Percentiles rank a stretch among this genome's conserved stretches.
These are phyloP conservation scores for Cyberlindnera sargentensis DNA, from an alignment of 805 yeast genomes.

Conservation along the genomic window DNA sequence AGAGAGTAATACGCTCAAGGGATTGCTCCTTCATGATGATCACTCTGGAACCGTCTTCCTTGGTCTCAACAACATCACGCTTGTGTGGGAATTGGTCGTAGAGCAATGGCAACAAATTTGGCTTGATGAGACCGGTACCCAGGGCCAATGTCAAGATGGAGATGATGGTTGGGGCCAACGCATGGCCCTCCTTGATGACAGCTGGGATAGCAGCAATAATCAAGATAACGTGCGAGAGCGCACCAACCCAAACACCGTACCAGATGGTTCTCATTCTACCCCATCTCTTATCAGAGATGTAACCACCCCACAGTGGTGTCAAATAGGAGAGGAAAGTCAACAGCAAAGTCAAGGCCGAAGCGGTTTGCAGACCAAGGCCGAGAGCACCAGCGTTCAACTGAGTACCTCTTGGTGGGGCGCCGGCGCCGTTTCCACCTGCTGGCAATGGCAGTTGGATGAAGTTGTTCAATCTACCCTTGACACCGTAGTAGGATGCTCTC, in stretches of 20 bases:
- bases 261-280: conserved; percentile 69
- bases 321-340: conserved; percentile 80
- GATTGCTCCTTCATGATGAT: conserved; percentile 65
- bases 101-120: conserved; percentile 61
- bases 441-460: conserved; percentile 56
- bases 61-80: conserved; percentile 49
- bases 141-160: conserved; percentile 49
- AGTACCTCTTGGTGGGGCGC: conserved; percentile 18
- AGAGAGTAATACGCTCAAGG: conserved; percentile 66
- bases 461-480: conserved; percentile 70
- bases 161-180: conserved; percentile 53
- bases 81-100: conserved; percentile 68
- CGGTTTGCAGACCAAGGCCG: conserved; percentile 51
- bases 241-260: conserved; percentile 51
- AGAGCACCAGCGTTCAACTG: conserved; percentile 43
- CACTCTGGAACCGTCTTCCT: conserved; percentile 58
- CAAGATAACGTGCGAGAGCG: conserved; percentile 54
- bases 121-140: conserved; percentile 78
- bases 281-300: conserved; percentile 64
- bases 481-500: conserved; percentile 75
- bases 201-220: conserved; percentile 64
- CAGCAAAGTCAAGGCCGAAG: conserved; percentile 66
- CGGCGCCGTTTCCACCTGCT: conserved; percentile 30
- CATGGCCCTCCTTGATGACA: conserved; percentile 39
- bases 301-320: conserved; percentile 74